These are phyloP conservation scores for Lentithecium fluviatile DNA, from an alignment of 495 filamentous ascomycete genomes.

Conservation along the genomic window DNA sequence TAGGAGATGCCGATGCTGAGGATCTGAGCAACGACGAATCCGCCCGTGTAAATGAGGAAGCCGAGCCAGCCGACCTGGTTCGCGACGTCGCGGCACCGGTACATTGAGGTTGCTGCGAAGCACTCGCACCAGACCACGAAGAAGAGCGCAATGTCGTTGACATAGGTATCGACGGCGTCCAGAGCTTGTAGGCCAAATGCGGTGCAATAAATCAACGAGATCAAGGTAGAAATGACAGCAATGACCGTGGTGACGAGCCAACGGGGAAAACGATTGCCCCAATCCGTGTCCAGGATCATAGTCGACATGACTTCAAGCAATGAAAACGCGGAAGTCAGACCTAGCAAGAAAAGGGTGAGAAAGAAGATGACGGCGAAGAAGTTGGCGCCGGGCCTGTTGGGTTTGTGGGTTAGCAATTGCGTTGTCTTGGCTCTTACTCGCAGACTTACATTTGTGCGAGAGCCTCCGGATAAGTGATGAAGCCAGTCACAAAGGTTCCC, in stretches of 20 bases:
- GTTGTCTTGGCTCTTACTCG: too few relatives aligned
- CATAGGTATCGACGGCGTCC: slow-evolving; percentile 20
- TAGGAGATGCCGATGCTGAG: slow-evolving; percentile 43
- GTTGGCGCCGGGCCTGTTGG: slow-evolving; percentile 46
- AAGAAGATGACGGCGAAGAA: slow-evolving; percentile 47
- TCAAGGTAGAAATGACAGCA: slow-evolving; percentile 9
- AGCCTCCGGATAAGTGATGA: slow-evolving; percentile 46
- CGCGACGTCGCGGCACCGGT: slow-evolving; percentile 37
- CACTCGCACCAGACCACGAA: slow-evolving; percentile 23
- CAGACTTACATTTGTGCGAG: slow-evolving; percentile 45
- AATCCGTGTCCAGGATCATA: slow-evolving; percentile 31
- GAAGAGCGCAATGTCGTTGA: slow-evolving; percentile 17
- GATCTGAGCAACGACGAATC: slow-evolving; percentile 44
- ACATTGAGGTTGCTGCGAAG: slow-evolving; percentile 16
- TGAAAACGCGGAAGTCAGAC: slow-evolving; percentile 24
- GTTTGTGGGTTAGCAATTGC: too few relatives aligned
- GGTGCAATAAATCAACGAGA: slow-evolving; percentile 23
- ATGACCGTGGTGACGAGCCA: slow-evolving; percentile 5
- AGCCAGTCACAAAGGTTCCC: slow-evolving; percentile 45
- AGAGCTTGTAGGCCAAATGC: slow-evolving; percentile 24
- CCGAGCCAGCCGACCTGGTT: slow-evolving; percentile 39
- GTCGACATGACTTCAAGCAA: slow-evolving; percentile 34
- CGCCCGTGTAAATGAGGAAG: slow-evolving; percentile 39
- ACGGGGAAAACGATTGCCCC: slow-evolving; percentile 8
- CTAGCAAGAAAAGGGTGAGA: slow-evolving; percentile 38